phyloP scores from a whole-genome alignment of 768 basidiomycete species.

The Postia placenta region DNA sequence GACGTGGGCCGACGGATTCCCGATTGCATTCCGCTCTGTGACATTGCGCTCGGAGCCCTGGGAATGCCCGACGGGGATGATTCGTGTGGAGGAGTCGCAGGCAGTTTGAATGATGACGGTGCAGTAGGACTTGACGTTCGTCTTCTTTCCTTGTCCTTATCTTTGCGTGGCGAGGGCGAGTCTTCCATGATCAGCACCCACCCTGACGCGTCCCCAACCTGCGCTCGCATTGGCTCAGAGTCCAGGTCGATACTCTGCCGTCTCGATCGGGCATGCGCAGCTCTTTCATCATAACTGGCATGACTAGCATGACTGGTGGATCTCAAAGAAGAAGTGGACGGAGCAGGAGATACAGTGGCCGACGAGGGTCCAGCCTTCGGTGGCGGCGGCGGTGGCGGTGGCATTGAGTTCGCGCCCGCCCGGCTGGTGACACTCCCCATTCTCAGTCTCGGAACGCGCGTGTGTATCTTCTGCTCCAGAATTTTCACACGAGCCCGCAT shows the following conservation, averaged over 20 bases:
- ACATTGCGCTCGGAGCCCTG: slow-evolving; percentile 30
- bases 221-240: slow-evolving; percentile 37
- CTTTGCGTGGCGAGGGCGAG: slow-evolving; percentile 63
- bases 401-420: slow-evolving; percentile 33
- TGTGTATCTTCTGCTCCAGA: slow-evolving; percentile 82
- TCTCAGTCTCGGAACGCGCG: slow-evolving; percentile 76
- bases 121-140: slow-evolving; percentile 59
- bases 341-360: slow-evolving; percentile 13
- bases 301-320: too few relatives aligned
- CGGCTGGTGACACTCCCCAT: slow-evolving; percentile 72
- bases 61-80: slow-evolving; percentile 41
- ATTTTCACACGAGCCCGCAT: slow-evolving; percentile 82
- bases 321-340: slow-evolving; percentile 13
- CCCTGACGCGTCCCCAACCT: slow-evolving; percentile 59
- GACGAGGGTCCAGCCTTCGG: slow-evolving; percentile 13
- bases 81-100: slow-evolving; percentile 34
- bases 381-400: slow-evolving; percentile 9
- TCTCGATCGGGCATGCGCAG: slow-evolving; percentile 16
- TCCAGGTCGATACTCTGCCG: slow-evolving; percentile 18
- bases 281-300: slow-evolving; percentile 26
- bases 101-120: slow-evolving; percentile 46
- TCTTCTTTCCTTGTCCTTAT: slow-evolving; percentile 48
- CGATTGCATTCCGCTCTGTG: slow-evolving; percentile 37
- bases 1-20: slow-evolving; percentile 64
- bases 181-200: slow-evolving; percentile 92